phyloP scores from a whole-genome alignment of 768 basidiomycete genomes.

The Rickenella mellea region DNA sequence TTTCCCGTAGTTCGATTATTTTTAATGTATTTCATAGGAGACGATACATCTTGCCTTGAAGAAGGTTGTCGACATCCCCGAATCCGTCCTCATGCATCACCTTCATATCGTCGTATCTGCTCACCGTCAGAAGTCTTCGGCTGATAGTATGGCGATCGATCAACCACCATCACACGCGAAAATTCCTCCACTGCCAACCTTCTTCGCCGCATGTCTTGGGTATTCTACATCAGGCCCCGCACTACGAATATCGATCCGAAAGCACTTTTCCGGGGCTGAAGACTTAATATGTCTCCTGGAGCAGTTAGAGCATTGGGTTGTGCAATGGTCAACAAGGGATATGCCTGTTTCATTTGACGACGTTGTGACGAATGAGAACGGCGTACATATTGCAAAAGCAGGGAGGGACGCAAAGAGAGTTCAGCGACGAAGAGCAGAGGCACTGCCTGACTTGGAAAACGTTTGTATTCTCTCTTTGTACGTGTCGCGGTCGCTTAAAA shows the following conservation, averaged over 20 bases:
- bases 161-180: constrained; percentile 18
- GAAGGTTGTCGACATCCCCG: constrained; percentile 53
- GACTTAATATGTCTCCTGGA: constrained; percentile 36
- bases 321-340: constrained; percentile 17
- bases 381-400: neutral
- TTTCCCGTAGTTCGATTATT: neutral
- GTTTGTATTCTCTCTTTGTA: neutral
- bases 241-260: constrained; percentile 43
- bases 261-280: constrained; percentile 37
- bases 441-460: constrained; percentile 1
- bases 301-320: constrained; percentile 41
- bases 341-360: constrained; percentile 15
- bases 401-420: neutral
- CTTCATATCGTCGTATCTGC: constrained; percentile 34
- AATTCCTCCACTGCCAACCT: constrained; percentile 24
- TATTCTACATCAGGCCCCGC: constrained; percentile 30
- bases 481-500: neutral
- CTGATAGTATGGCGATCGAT: constrained; percentile 25
- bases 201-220: constrained; percentile 28
- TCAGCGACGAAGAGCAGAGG: neutral
- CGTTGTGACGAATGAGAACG: constrained; percentile 7
- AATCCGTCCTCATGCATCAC: constrained; percentile 49
- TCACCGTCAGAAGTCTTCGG: constrained; percentile 19
- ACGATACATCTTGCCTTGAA: constrained; percentile 41
- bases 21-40: constrained; percentile 10